These are phyloP conservation scores for Boletus pseudopeckii DNA, from an alignment of 768 basidiomycete species.

Conservation along the genomic window DNA sequence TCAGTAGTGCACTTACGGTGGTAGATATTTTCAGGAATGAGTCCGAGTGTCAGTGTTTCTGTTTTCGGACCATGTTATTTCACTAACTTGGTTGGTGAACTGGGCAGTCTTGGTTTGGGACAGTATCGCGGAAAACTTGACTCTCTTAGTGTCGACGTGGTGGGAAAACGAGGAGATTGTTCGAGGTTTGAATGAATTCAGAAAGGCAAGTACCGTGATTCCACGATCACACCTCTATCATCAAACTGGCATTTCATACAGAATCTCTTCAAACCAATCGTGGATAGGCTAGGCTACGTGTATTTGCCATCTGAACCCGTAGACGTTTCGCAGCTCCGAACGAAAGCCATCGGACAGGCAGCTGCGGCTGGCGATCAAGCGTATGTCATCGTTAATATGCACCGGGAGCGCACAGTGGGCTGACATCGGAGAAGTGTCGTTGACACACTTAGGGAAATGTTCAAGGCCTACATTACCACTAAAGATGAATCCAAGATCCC, in stretches of 20 bases:
- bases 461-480: slow-evolving; percentile 64
- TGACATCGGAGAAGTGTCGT: slow-evolving; percentile 52
- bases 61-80: neutral
- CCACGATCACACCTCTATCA: neutral
- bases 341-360: slow-evolving; percentile 62
- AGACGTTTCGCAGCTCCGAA: slow-evolving; percentile 70
- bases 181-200: slow-evolving; percentile 56
- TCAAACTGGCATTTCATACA: slow-evolving; percentile 22
- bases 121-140: slow-evolving; percentile 57
- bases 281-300: slow-evolving; percentile 75
- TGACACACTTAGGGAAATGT: slow-evolving; percentile 66
- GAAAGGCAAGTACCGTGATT: slow-evolving; percentile 43
- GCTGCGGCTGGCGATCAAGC: slow-evolving; percentile 42
- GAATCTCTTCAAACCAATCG: slow-evolving; percentile 71
- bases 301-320: slow-evolving; percentile 61
- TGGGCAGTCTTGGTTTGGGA: slow-evolving; percentile 76
- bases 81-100: slow-evolving; percentile 1
- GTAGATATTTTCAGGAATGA: slow-evolving; percentile 68
- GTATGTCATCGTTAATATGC: slow-evolving; percentile 23
- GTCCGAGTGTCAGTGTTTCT: slow-evolving; percentile 59
- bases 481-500: slow-evolving; percentile 78
- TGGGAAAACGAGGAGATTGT: slow-evolving; percentile 70
- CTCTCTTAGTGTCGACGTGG: slow-evolving; percentile 61
- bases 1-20: slow-evolving; percentile 75
- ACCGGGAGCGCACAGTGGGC: neutral